A percentile compares a stretch with the other conserved stretches of the same genome.
Evolutionary conservation across 257 asterid genomes (phyloP).

Genomic region (Apocynum venetum): DNA sequence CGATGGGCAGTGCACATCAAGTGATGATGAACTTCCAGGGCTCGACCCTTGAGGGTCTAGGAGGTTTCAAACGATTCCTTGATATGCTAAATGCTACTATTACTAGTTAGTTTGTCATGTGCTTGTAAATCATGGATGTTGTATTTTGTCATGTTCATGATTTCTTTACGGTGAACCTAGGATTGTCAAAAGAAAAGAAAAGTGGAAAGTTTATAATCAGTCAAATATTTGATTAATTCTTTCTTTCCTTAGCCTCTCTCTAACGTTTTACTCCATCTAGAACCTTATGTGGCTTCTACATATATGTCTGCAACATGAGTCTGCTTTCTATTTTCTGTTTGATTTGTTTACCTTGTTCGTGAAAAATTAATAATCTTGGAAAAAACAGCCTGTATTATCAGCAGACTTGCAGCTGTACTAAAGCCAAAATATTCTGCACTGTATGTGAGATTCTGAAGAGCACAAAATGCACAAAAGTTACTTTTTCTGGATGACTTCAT

Average conservation of each 20-base stretch:
- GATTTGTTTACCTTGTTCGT: not conserved
- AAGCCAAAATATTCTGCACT: not conserved
- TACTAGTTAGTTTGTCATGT: not conserved
- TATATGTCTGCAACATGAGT: not conserved
- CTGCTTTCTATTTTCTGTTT: not conserved
- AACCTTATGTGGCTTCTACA: not conserved
- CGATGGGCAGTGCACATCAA: constrained; percentile 45
- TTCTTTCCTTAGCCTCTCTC: not conserved
- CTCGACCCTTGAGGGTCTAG: constrained; percentile 36
- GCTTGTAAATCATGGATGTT: constrained; percentile 15
- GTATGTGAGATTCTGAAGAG: not conserved
- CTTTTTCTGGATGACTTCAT: not conserved
- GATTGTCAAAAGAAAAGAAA: not conserved
- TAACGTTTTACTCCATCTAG: not conserved
- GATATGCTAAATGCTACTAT: not conserved
- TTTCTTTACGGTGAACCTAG: not conserved
- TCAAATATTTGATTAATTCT: not conserved
- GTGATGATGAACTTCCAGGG: constrained; percentile 63
- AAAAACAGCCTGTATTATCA: not conserved
- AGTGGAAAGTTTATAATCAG: not conserved
- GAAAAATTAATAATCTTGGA: not conserved
- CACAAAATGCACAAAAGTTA: not conserved
- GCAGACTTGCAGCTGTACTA: not conserved
- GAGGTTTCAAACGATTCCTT: not conserved
- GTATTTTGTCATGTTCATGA: not conserved